A percentile compares a stretch with the other conserved stretches of the same genome.
These are phyloP conservation scores for Sclerotinia nivalis DNA, from an alignment of 2,329 filamentous ascomycete genomes.

Conservation along the genomic window DNA sequence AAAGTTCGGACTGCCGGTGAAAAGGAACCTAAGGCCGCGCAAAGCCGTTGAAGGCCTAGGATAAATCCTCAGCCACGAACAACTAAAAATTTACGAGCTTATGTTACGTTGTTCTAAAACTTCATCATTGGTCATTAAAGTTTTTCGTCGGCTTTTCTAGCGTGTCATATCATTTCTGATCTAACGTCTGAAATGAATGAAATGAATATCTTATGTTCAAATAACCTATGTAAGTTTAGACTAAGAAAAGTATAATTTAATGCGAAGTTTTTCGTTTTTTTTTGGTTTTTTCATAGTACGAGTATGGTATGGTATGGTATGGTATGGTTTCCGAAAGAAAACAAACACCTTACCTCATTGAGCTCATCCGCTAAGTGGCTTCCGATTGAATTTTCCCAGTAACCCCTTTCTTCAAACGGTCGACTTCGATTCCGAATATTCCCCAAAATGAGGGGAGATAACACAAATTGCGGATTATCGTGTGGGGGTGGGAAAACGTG, in stretches of 20 bases:
- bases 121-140: neutral
- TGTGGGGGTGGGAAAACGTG: conserved; percentile 14
- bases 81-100: neutral
- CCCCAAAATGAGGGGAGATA: conserved; percentile 9
- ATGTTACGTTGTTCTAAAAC: neutral
- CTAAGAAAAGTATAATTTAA: conserved; percentile 1
- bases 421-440: neutral
- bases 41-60: no score
- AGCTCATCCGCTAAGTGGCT: neutral
- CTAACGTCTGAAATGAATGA: neutral
- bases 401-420: neutral
- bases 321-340: neutral
- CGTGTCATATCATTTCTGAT: conserved; percentile 2
- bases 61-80: neutral
- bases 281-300: neutral
- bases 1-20: no score
- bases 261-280: neutral
- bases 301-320: no score
- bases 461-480: neutral
- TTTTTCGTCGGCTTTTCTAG: conserved; percentile 8
- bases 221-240: neutral
- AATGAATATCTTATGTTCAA: conserved; percentile 2
- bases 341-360: neutral
- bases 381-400: neutral
- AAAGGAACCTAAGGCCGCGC: no score